Evolutionary conservation across 306 rosid species (phyloP).

Genomic region (Gastrolobium bilobum): DNA sequence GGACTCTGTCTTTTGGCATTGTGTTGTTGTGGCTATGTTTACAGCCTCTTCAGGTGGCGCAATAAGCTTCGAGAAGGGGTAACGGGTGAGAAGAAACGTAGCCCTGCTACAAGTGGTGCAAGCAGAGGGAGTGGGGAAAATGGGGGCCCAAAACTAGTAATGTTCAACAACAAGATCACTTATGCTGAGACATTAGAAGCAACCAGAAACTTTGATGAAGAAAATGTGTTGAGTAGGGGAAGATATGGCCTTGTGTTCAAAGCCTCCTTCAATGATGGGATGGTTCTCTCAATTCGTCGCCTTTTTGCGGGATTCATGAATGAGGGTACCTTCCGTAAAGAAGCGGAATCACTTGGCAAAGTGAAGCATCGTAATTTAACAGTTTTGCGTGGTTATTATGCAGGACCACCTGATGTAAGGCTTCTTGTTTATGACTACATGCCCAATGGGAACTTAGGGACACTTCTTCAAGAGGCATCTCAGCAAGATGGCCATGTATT

Average conservation of each 20-base stretch:
- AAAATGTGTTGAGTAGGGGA: slow-evolving; percentile 83
- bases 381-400: slow-evolving; percentile 81
- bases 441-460: slow-evolving; percentile 89
- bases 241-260: slow-evolving; percentile 78
- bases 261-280: slow-evolving; percentile 79
- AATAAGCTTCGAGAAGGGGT: slow-evolving; percentile 74
- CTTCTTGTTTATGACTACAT: slow-evolving; percentile 84
- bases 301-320: slow-evolving; percentile 62
- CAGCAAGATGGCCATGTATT: slow-evolving; percentile 92
- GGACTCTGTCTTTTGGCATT: slow-evolving; percentile 68
- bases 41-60: slow-evolving; percentile 83
- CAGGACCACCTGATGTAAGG: slow-evolving; percentile 78
- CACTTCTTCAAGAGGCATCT: slow-evolving; percentile 85
- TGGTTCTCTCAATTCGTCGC: slow-evolving; percentile 83
- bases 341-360: slow-evolving; percentile 80
- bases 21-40: slow-evolving; percentile 78
- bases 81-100: slow-evolving; percentile 74
- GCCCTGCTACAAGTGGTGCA: slow-evolving; percentile 58
- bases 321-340: slow-evolving; percentile 68
- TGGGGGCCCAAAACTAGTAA: slow-evolving; percentile 83
- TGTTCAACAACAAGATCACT: slow-evolving; percentile 81
- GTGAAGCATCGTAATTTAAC: slow-evolving; percentile 81
- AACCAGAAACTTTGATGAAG: slow-evolving; percentile 88
- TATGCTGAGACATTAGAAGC: slow-evolving; percentile 83
- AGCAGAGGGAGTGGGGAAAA: slow-evolving; percentile 81